phyloP scores from a whole-genome alignment of 768 basidiomycete species.

The Phylloporus arenicola region DNA sequence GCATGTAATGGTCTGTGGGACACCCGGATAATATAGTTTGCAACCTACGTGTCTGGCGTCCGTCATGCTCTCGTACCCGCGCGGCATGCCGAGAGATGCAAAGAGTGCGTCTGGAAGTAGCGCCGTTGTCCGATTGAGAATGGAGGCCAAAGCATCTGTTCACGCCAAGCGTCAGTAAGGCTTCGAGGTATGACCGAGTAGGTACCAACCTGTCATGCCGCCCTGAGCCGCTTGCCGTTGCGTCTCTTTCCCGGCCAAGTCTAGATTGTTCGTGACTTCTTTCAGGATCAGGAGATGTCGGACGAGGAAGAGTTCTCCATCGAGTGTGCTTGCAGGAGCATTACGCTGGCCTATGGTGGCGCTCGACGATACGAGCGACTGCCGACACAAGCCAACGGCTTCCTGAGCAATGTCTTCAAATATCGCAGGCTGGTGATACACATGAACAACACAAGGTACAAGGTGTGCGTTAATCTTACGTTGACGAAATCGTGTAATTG shows the following conservation, averaged over 20 bases:
- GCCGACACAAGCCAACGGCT: conserved; percentile 74
- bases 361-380: conserved; percentile 72
- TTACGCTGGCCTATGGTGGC: conserved; percentile 54
- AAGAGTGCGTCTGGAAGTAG: conserved; percentile 66
- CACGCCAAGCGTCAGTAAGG: conserved; percentile 2
- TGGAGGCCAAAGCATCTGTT: conserved; percentile 28
- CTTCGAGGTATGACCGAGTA: neutral
- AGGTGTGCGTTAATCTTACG: conserved; percentile 38
- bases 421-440: conserved; percentile 68
- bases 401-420: conserved; percentile 97
- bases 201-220: conserved; percentile 53
- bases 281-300: conserved; percentile 88
- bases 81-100: conserved; percentile 61
- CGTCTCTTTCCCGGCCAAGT: conserved; percentile 48
- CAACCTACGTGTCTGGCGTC: conserved; percentile 66
- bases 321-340: conserved; percentile 43
- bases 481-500: conserved; percentile 91
- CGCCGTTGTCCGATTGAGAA: conserved; percentile 30
- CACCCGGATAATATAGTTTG: neutral
- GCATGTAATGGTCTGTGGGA: neutral
- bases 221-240: conserved; percentile 41
- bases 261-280: conserved; percentile 77
- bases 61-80: conserved; percentile 53
- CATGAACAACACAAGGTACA: neutral
- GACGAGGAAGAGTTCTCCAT: conserved; percentile 83